Conservation (phyloP, 495 filamentous ascomycete genomes). For the Peziza echinospora region DNA sequence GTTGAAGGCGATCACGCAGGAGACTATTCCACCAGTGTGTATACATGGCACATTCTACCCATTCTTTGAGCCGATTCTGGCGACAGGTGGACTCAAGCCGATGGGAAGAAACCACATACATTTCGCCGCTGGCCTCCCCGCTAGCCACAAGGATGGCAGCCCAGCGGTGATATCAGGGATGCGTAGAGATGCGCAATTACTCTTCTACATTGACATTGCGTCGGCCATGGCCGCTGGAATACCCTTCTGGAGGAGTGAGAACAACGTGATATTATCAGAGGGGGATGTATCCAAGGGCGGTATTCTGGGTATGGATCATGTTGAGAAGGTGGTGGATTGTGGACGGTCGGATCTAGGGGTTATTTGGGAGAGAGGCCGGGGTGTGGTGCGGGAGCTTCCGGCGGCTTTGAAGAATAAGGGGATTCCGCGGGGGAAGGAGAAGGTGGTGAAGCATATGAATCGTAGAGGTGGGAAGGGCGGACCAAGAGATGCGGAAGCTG, state of each 20-base stretch:
- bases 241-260: constrained; percentile 68
- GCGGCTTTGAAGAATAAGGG: constrained; percentile 21
- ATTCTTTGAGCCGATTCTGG: constrained; percentile 50
- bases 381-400: constrained; percentile 35
- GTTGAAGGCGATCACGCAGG: constrained; percentile 39
- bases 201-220: not conserved
- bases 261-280: constrained; percentile 47
- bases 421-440: constrained; percentile 27
- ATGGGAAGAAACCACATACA: constrained; percentile 81
- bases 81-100: constrained; percentile 47
- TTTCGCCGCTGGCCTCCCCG: constrained; percentile 23
- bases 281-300: constrained; percentile 33
- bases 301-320: constrained; percentile 62
- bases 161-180: constrained; percentile 1
- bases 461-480: constrained; percentile 1
- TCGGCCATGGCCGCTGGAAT: constrained; percentile 42
- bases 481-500: not conserved
- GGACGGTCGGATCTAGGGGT: constrained; percentile 33
- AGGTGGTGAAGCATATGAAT: constrained; percentile 9
- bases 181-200: constrained; percentile 24
- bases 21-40: constrained; percentile 38
- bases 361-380: constrained; percentile 39
- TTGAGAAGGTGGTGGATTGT: constrained; percentile 48
- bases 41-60: constrained; percentile 76
- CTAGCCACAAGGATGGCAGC: too few relatives aligned